Base-by-base conservation (phyloP, 1,284 basidiomycete species). In the Malassezia pachydermatis region DNA sequence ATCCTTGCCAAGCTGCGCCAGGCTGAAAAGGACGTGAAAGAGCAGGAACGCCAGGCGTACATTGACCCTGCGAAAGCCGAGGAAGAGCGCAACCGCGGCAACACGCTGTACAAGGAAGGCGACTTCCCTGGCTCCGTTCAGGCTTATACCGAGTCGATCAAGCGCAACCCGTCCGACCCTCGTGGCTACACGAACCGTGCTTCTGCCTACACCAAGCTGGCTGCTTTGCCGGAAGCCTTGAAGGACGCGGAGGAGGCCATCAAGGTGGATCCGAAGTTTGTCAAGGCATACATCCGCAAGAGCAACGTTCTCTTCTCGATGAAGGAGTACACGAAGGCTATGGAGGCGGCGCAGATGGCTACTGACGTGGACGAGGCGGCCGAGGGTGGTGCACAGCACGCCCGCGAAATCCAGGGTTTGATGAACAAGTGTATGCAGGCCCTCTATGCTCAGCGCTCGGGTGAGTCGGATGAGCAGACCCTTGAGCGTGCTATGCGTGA, bases 131-230 rank as follows among this genome's bases (percentile, higher is more conserved):
- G 78, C n/a, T 86, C 90, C 1, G 90, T 98, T 56, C 88, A 86
- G 75, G 78, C 80, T 34, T 99, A 98, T 76, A 81, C 84, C 11
- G 94, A 99, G 76, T 84, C 88, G 54, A 94, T 98, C 77, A 96
- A 96, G 76, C 84, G 94, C 45, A 83, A 88, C 64, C 94, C 94
- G 34, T 72, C 75, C 27, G 92, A 99, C 69, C 81, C 94, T 9
- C 79, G 84, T 58, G 88, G 86, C 13, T 98, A 94, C 78, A 96
- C 90, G 70, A 99, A 99, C 77, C 83, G 94, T 47, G 88, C 94
- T 14, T 85, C 88, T 25, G 90, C 89, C 17, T 96, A 96, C 76
- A 88, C 85, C 72, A 98, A 98, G 76, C 81, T 99, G 23, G 79
- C 80, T 30, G 94, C 94, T 2, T 75, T 96, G 17, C 86, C 90